Evolutionary conservation across 2,329 filamentous ascomycete genomes (phyloP).

Genomic region (Xylariales sp.): DNA sequence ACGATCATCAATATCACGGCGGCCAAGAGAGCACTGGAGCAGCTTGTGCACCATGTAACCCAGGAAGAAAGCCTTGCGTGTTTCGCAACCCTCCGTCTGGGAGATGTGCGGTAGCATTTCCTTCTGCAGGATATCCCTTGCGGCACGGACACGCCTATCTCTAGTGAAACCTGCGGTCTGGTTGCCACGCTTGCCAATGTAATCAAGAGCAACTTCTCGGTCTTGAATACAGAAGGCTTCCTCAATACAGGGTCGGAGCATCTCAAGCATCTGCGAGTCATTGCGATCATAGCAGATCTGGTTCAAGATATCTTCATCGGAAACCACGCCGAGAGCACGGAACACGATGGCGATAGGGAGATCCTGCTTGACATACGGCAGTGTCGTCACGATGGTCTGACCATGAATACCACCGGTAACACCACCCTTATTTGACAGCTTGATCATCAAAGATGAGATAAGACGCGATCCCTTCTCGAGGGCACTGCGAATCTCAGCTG

Average conservation of each 20-base stretch:
- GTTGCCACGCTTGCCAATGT: conserved; percentile 87
- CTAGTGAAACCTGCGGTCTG: conserved; percentile 66
- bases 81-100: conserved; percentile 90
- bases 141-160: conserved; percentile 87
- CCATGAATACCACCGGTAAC: conserved; percentile 75
- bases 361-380: conserved; percentile 92
- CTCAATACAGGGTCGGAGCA: conserved; percentile 94
- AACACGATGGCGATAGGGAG: conserved; percentile 95
- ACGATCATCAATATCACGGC: conserved; percentile 91
- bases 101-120: conserved; percentile 96
- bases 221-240: conserved; percentile 97
- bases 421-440: conserved; percentile 83
- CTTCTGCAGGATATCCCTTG: conserved; percentile 92
- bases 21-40: conserved; percentile 86
- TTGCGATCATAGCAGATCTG: conserved; percentile 95
- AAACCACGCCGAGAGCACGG: conserved; percentile 90
- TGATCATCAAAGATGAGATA: conserved; percentile 88
- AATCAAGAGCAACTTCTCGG: conserved; percentile 88
- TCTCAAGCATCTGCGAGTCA: conserved; percentile 95
- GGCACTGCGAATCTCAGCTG: conserved; percentile 93
- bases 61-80: conserved; percentile 93
- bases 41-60: conserved; percentile 99
- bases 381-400: conserved; percentile 81
- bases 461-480: conserved; percentile 93
- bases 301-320: conserved; percentile 95